A percentile compares a stretch with the other conserved stretches of the same genome.
Evolutionary conservation across 2,329 filamentous ascomycete species (phyloP).

Genomic region (Aureobasidium sp.): DNA sequence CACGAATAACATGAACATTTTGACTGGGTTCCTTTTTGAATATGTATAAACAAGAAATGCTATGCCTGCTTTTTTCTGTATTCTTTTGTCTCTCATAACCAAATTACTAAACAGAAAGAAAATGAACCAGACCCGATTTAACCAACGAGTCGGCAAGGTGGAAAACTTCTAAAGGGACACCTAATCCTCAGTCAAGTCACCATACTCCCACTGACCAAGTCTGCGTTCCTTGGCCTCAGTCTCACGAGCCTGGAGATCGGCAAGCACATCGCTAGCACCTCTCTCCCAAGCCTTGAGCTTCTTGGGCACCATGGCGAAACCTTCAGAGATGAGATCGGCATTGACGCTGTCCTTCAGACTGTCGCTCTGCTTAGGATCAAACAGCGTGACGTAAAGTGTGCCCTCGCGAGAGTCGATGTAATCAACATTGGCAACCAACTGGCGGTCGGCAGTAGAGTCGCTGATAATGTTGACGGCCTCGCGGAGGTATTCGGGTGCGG

Average conservation of each 20-base stretch:
- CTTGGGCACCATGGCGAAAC: slow-evolving; percentile 80
- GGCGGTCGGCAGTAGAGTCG: slow-evolving; percentile 59
- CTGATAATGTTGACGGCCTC: slow-evolving; percentile 71
- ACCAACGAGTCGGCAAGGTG: neutral
- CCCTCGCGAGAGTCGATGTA: slow-evolving; percentile 70
- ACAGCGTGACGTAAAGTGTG: slow-evolving; percentile 76
- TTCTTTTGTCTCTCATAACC: neutral
- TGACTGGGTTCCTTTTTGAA: neutral
- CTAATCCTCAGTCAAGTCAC: slow-evolving; percentile 79
- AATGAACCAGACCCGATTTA: too few relatives aligned
- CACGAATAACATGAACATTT: too few relatives aligned
- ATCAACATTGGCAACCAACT: slow-evolving; percentile 87
- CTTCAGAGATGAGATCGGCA: slow-evolving; percentile 73
- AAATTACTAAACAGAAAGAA: neutral
- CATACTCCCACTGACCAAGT: slow-evolving; percentile 96
- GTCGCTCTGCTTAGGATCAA: slow-evolving; percentile 59
- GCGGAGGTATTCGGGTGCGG: slow-evolving; percentile 67
- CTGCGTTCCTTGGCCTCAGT: slow-evolving; percentile 69
- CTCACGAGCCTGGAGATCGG: slow-evolving; percentile 64
- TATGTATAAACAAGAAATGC: neutral
- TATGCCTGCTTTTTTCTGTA: neutral
- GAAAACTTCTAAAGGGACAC: neutral
- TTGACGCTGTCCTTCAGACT: slow-evolving; percentile 74
- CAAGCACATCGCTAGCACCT: slow-evolving; percentile 61
- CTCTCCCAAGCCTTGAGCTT: slow-evolving; percentile 92